phyloP scores from a whole-genome alignment of 2,329 filamentous ascomycete species.

The Calycina herbarum region DNA sequence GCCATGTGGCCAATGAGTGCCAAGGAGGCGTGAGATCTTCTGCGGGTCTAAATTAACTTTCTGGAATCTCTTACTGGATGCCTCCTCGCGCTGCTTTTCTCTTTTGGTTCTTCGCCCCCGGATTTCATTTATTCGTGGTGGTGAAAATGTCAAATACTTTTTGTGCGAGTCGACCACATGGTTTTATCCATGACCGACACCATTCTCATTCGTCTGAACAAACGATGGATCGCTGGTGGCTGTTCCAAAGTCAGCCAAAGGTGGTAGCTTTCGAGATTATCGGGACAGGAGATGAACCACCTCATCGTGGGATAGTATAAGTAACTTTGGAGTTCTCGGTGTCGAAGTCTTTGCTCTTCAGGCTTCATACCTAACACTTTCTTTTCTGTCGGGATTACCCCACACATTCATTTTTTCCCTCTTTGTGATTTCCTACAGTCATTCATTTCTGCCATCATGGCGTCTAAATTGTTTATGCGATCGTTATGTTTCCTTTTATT shows the following conservation, averaged over 20 bases:
- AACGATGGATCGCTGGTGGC: not conserved
- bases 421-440: not conserved
- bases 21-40: not conserved
- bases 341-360: not conserved
- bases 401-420: not conserved
- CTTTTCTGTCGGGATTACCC: not conserved
- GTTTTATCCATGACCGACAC: not conserved
- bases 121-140: not conserved
- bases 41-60: not conserved
- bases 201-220: no score
- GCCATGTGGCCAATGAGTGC: not conserved
- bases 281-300: not conserved
- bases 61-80: not conserved
- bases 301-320: not conserved
- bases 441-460: constrained; percentile 1
- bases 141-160: not conserved
- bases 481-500: constrained; percentile 2
- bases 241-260: not conserved
- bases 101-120: not conserved
- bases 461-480: not conserved
- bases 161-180: not conserved
- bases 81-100: not conserved
- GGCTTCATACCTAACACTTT: not conserved
- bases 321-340: not conserved
- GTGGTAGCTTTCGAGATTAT: not conserved